A percentile compares a stretch with the other conserved stretches of the same genome.
Evolutionary conservation across 2,329 filamentous ascomycete species (phyloP).

Genomic region (Drechslerella dactyloides): DNA sequence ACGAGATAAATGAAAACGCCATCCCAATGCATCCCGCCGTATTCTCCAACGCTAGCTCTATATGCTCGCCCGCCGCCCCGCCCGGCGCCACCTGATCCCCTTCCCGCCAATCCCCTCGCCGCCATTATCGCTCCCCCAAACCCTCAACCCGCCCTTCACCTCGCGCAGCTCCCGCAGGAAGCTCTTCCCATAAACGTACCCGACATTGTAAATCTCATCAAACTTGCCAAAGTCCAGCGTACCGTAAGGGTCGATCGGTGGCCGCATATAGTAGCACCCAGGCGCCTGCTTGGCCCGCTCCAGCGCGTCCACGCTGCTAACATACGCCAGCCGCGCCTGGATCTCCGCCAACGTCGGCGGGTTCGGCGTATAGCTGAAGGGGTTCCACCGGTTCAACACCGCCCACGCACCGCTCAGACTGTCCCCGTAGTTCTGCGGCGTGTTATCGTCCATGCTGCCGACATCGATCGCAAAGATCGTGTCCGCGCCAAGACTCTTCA

Average conservation of each 20-base stretch:
- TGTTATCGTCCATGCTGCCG: slow-evolving; percentile 87
- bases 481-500: slow-evolving; percentile 92
- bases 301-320: slow-evolving; percentile 90
- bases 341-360: slow-evolving; percentile 95
- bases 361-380: slow-evolving; percentile 85
- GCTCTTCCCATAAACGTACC: slow-evolving; percentile 82
- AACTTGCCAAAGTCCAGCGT: slow-evolving; percentile 97
- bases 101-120: slow-evolving; percentile 43
- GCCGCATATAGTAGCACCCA: slow-evolving; percentile 94
- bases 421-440: slow-evolving; percentile 90
- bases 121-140: slow-evolving; percentile 60
- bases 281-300: slow-evolving; percentile 89
- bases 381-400: slow-evolving; percentile 94
- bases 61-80: slow-evolving; percentile 55
- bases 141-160: slow-evolving; percentile 72
- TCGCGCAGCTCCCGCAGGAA: slow-evolving; percentile 78
- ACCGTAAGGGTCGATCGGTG: slow-evolving; percentile 89
- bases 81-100: slow-evolving; percentile 60
- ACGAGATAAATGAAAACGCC: slow-evolving; percentile 4
- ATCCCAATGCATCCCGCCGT: neutral
- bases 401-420: slow-evolving; percentile 95
- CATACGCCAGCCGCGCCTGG: slow-evolving; percentile 91
- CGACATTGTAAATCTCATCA: slow-evolving; percentile 91
- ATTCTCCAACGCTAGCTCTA: slow-evolving; percentile 2
- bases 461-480: slow-evolving; percentile 96